These are phyloP conservation scores for Canna indica DNA, from an alignment of 176 grass and related monocot species.

Conservation along the genomic window DNA sequence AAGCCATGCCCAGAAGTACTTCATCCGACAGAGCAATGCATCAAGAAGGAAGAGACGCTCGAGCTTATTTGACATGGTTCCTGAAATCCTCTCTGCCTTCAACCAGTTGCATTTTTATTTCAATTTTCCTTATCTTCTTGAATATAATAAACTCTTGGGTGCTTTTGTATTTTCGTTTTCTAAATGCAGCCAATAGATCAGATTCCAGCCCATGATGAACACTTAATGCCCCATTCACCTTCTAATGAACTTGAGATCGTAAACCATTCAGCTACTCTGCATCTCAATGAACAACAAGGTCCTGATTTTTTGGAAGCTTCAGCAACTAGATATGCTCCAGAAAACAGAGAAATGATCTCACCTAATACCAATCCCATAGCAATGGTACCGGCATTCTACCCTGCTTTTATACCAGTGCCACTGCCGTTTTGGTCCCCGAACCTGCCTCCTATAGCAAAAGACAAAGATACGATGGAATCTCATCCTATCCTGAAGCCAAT, in stretches of 20 bases:
- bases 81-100: constrained; percentile 47
- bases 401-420: constrained; percentile 33
- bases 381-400: constrained; percentile 34
- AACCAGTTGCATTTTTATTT: neutral
- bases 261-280: constrained; percentile 29
- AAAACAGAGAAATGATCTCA: constrained; percentile 22
- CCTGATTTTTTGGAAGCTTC: constrained; percentile 24
- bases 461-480: constrained; percentile 21
- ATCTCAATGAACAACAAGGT: constrained; percentile 30
- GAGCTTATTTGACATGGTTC: constrained; percentile 89
- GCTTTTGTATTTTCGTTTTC: constrained; percentile 12
- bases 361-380: constrained; percentile 16
- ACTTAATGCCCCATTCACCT: constrained; percentile 21
- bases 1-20: constrained; percentile 95
- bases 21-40: constrained; percentile 73
- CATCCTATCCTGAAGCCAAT: constrained; percentile 63
- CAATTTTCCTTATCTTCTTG: neutral
- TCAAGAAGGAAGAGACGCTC: constrained; percentile 74
- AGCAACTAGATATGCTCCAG: constrained; percentile 13
- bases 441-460: constrained; percentile 16
- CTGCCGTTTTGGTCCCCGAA: constrained; percentile 36
- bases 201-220: constrained; percentile 15
- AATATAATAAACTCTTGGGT: neutral
- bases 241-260: constrained; percentile 31
- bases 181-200: constrained; percentile 42